Evolutionary conservation across 345 rosid genomes (phyloP).

Genomic region (Syzygium grande): DNA sequence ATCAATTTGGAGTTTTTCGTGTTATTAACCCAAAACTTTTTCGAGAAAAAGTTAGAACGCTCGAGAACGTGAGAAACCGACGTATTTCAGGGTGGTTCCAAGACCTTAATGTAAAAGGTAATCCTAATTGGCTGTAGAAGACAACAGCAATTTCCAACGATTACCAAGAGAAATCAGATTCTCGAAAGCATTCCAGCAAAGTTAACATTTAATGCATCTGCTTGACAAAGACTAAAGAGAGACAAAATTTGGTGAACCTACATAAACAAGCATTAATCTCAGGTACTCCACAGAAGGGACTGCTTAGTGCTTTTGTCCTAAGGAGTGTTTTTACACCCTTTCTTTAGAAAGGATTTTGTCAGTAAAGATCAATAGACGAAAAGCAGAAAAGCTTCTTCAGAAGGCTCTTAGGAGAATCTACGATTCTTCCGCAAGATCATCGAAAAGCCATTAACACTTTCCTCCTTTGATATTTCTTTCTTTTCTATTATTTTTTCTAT

Average conservation of each 20-base stretch:
- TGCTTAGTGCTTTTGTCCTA: not conserved
- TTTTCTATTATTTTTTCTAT: not conserved
- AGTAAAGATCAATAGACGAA: not conserved
- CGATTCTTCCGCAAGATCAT: not conserved
- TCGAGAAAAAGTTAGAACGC: not conserved
- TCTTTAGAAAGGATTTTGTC: not conserved
- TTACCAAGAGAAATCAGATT: not conserved
- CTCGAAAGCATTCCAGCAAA: not conserved
- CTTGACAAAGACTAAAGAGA: not conserved
- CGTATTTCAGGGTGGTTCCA: fast-evolving
- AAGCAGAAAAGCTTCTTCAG: too few relatives aligned
- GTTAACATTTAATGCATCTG: not conserved
- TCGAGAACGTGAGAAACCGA: fast-evolving
- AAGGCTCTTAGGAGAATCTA: not conserved
- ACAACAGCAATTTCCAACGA: not conserved
- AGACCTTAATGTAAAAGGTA: too few relatives aligned
- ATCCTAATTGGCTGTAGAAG: too few relatives aligned
- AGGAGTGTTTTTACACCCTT: not conserved
- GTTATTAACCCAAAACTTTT: too few relatives aligned
- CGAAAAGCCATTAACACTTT: not conserved
- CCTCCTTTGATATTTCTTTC: not conserved
- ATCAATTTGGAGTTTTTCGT: too few relatives aligned
- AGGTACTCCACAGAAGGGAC: not conserved
- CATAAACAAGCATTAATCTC: not conserved
- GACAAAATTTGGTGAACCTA: not conserved